A percentile compares a stretch with the other conserved stretches of the same genome.
phyloP scores from a whole-genome alignment of 306 rosid genomes.

The Acacia melanoxylon region DNA sequence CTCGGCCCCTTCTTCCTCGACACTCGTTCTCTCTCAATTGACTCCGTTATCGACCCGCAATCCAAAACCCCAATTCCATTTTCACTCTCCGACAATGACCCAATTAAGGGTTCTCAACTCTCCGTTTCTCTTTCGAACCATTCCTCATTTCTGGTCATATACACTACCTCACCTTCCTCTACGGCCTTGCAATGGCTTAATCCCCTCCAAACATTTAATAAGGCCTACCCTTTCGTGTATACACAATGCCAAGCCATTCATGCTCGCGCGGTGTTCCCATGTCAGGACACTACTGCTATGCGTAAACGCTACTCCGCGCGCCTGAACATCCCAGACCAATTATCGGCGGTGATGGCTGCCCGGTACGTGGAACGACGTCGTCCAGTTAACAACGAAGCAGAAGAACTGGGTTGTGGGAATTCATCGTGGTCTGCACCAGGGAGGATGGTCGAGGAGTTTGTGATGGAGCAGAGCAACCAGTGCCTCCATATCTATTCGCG shows the following conservation, averaged over 20 bases:
- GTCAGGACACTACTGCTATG: conserved; percentile 93
- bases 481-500: conserved; percentile 91
- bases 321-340: conserved; percentile 57
- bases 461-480: conserved; percentile 81
- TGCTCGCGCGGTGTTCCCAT: conserved; percentile 84
- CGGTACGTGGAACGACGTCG: conserved; percentile 52
- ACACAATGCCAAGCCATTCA: conserved; percentile 95
- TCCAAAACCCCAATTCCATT: conserved; percentile 49
- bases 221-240: conserved; percentile 70
- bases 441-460: conserved; percentile 86
- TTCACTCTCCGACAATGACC: conserved; percentile 47
- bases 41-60: conserved; percentile 49
- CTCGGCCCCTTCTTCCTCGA: conserved; percentile 77
- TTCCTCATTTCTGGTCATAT: conserved; percentile 51
- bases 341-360: conserved; percentile 84
- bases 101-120: conserved; percentile 67
- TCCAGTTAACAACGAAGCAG: conserved; percentile 47
- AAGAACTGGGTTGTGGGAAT: conserved; percentile 35
- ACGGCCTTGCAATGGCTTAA: conserved; percentile 92
- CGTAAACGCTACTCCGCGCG: conserved; percentile 58
- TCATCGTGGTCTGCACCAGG: conserved; percentile 58
- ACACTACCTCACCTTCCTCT: conserved; percentile 67
- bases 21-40: conserved; percentile 64
- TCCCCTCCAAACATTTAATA: conserved; percentile 78
- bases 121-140: conserved; percentile 55